phyloP scores from a whole-genome alignment of 2,329 filamentous ascomycete species.

The Coniochaeta sp. region DNA sequence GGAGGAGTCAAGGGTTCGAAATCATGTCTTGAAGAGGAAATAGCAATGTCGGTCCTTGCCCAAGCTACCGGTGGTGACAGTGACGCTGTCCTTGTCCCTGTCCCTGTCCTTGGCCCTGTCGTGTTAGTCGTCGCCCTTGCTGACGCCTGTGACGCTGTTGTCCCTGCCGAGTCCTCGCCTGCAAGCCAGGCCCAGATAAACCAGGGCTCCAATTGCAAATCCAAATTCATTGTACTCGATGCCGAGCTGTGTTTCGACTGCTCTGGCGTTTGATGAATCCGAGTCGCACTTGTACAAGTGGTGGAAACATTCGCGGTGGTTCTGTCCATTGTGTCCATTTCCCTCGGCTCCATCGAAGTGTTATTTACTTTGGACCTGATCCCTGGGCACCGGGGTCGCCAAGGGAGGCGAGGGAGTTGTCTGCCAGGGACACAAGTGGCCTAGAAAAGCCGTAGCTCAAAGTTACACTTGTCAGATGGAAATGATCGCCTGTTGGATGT shows the following conservation, averaged over 20 bases:
- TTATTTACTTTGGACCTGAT: too few relatives aligned
- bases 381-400: too few relatives aligned
- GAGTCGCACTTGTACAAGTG: background rate
- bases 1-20: background rate
- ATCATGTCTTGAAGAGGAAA: background rate
- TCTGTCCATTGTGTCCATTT: slow-evolving; percentile 1
- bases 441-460: too few relatives aligned
- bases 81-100: background rate
- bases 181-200: background rate
- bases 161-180: background rate
- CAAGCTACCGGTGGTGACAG: background rate
- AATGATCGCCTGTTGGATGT: background rate
- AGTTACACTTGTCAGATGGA: background rate
- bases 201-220: background rate
- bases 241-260: too few relatives aligned
- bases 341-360: background rate
- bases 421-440: too few relatives aligned
- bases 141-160: background rate
- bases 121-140: too few relatives aligned
- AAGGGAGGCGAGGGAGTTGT: too few relatives aligned
- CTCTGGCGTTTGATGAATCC: too few relatives aligned
- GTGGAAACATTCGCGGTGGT: background rate
- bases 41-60: background rate
- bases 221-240: background rate
- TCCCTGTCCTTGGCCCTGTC: background rate